phyloP scores from a whole-genome alignment of 257 asterid genomes.

The Jacaranda mimosifolia region DNA sequence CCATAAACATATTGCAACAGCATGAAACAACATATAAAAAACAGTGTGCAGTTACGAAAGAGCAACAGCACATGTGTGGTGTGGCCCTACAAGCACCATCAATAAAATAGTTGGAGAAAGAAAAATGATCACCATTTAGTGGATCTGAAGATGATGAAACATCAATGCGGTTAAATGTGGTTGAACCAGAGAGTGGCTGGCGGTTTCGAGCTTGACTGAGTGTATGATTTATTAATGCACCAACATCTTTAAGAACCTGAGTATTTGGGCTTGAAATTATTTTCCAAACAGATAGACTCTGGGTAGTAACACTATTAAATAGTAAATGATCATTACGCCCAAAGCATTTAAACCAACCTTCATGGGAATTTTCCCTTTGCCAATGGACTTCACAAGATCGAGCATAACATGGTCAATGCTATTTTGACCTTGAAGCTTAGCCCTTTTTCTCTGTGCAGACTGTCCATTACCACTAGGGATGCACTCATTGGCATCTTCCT shows the following conservation, averaged over 20 bases:
- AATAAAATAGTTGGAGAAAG: neutral
- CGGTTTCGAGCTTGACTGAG: conserved; percentile 80
- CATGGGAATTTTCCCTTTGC: conserved; percentile 86
- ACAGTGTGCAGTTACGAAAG: conserved; percentile 27
- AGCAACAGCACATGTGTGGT: conserved; percentile 15
- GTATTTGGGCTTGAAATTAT: conserved; percentile 30
- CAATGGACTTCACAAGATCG: conserved; percentile 86
- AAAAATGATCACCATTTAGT: conserved; percentile 64
- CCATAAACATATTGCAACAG: conserved; percentile 19
- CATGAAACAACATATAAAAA: conserved; percentile 21
- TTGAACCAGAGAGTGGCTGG: conserved; percentile 91
- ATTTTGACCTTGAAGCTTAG: conserved; percentile 66
- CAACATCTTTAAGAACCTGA: conserved; percentile 92
- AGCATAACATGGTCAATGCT: conserved; percentile 75
- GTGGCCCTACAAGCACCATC: conserved; percentile 18
- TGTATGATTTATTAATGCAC: conserved; percentile 72
- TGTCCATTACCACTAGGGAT: conserved; percentile 55
- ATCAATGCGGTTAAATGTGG: conserved; percentile 86
- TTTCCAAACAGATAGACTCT: conserved; percentile 23
- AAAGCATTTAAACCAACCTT: conserved; percentile 59
- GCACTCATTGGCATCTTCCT: conserved; percentile 65
- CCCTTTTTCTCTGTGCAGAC: conserved; percentile 62
- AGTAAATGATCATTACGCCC: conserved; percentile 10
- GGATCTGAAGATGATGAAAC: conserved; percentile 77
- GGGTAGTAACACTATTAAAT: conserved; percentile 14